Evolutionary conservation across 129 eudicot species (phyloP), one percentile per base, ranked within the genome.

Genomic region (Scalesia atractyloides): DNA sequence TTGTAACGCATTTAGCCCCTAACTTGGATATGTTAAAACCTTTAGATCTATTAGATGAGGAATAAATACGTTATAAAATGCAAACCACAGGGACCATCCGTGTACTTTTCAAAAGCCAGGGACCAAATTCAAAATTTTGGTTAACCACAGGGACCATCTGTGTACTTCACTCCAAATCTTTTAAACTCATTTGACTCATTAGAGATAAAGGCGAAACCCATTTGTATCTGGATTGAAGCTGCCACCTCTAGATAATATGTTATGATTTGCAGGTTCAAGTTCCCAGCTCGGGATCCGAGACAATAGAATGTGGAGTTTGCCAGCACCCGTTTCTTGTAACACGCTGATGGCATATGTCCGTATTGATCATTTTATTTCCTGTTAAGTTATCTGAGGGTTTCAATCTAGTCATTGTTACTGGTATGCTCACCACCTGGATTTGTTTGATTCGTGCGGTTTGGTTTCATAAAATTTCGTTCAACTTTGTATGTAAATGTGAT

Each of bases 271-370:
- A 91, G 97, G 97, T 92, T 73, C 96, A 89, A 79, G 97, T 92
- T 79, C 97, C 94, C 41, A 83, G 83, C 74, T 88, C 96, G 4
- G 96, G 97, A 77, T 92, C 97, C 1, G 96, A 92, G 86, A 92
- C 97, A 34, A 92, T 92, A 64, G 97, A 92, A 75, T 92, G 97
- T 75, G 94, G 94, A 56, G 97, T 92, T 78, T 92, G 97, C 81
- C 97, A 92, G 80, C 96, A 92, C 70, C 97, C 97, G 6, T 92
- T 92, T 57, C 96, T 92, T 64, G 96, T 92, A 77, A 88, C 93
- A 33, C 88, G 85, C 68, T 90, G 80, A 83, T 79, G 36, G 54
- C 70, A 12, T 51, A 64, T 15, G 81, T 7, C 16, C 39, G 22
- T 24, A 9, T 7, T 52, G 44, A 37, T 68, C 51, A 56, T 34